A percentile compares a stretch with the other conserved stretches of the same genome.
Conservation (phyloP, 352 stramenopile genomes). For the Paralagenidium karlingii region DNA sequence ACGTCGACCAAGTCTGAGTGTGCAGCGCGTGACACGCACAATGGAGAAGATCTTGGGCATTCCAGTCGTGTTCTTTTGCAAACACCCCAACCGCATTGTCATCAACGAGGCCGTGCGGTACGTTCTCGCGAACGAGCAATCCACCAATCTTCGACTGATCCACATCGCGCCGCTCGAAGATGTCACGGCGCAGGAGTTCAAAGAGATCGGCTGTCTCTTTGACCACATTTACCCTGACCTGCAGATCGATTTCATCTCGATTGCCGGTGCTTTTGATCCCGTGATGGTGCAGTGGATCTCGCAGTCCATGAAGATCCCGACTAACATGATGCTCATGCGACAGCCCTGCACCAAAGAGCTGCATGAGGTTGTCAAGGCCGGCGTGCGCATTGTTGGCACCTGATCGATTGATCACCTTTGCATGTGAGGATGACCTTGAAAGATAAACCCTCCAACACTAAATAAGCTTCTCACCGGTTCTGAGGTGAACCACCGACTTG, state of each 20-base stretch:
- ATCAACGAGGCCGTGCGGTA: conserved; percentile 89
- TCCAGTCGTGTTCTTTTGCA: conserved; percentile 86
- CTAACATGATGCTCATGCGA: conserved; percentile 87
- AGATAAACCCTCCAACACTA: too few species aligned
- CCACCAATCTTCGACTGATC: conserved; percentile 80
- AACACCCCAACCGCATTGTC: conserved; percentile 72
- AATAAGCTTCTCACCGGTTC: too few species aligned
- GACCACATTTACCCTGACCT: conserved; percentile 85
- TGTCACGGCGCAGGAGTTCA: too few species aligned
- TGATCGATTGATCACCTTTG: too few species aligned
- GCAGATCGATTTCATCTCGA: conserved; percentile 79
- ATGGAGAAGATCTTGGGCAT: conserved; percentile 69
- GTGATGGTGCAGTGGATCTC: conserved; percentile 74
- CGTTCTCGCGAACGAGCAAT: conserved; percentile 82
- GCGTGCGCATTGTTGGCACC: conserved; percentile 73
- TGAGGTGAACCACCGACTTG: too few species aligned
- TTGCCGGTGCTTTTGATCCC: conserved; percentile 56
- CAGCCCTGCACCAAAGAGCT: conserved; percentile 63
- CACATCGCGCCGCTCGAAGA: conserved; percentile 35
- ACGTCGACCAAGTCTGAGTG: not conserved
- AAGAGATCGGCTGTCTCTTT: conserved; percentile 60
- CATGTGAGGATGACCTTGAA: too few species aligned
- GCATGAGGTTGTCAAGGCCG: conserved; percentile 60
- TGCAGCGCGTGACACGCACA: conserved; percentile 30
- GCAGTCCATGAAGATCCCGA: conserved; percentile 49